A percentile compares a stretch with the other conserved stretches of the same genome.
Evolutionary conservation across 768 basidiomycete species (phyloP).

Genomic region (Leccinum truebloodii): DNA sequence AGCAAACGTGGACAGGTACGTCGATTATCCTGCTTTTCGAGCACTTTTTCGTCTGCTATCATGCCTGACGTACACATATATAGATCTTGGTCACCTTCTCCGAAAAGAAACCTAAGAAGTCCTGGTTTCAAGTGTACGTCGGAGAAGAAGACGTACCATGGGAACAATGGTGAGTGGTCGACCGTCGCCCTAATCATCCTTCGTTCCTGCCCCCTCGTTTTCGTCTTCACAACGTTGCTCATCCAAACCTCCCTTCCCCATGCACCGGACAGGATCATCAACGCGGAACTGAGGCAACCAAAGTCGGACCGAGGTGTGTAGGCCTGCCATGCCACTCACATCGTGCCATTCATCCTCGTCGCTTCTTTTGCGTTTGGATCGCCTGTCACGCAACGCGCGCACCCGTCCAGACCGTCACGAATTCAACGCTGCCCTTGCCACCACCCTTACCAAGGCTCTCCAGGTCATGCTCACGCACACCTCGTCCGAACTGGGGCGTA

Average conservation of each 20-base stretch:
- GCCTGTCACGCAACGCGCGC: neutral
- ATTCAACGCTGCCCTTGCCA: slow-evolving; percentile 58
- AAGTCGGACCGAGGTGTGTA: slow-evolving; percentile 61
- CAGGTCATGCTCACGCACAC: slow-evolving; percentile 75
- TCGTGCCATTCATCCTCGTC: neutral
- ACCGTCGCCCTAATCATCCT: neutral
- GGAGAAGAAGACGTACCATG: slow-evolving; percentile 84
- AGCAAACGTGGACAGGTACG: slow-evolving; percentile 70
- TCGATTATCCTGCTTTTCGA: neutral
- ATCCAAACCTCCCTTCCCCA: neutral
- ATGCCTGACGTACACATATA: neutral
- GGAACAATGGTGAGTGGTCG: slow-evolving; percentile 71
- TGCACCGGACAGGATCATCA: slow-evolving; percentile 59
- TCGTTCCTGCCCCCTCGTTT: neutral
- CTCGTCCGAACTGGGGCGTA: slow-evolving; percentile 74
- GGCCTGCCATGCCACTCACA: neutral
- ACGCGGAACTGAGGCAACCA: slow-evolving; percentile 76
- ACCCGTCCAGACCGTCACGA: slow-evolving; percentile 42
- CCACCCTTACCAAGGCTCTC: slow-evolving; percentile 64
- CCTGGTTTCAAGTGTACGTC: slow-evolving; percentile 71
- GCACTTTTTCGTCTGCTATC: neutral
- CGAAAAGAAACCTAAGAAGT: slow-evolving; percentile 74
- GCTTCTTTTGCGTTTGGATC: neutral
- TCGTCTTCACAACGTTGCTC: neutral
- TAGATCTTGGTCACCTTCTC: slow-evolving; percentile 73